Percentiles rank a stretch among this genome's conserved stretches.
These are phyloP conservation scores for Botrytis byssoidea DNA, from an alignment of 2,329 filamentous ascomycete genomes.

Conservation along the genomic window DNA sequence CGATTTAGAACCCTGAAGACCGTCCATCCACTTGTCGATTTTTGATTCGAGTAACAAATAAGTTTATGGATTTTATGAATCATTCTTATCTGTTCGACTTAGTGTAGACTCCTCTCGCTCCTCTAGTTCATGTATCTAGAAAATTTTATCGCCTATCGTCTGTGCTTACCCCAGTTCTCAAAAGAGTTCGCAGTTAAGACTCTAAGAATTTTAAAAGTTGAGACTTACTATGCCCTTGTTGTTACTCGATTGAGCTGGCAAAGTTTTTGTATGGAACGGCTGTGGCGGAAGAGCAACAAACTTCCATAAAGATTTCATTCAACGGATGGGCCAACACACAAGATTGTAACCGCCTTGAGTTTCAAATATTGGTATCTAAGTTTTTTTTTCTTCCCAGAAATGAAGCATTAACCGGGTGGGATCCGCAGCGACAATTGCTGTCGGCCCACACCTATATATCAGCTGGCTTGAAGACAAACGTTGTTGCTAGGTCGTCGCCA, in stretches of 20 bases:
- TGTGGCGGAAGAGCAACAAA: slow-evolving; percentile 11
- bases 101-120: neutral
- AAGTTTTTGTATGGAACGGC: neutral
- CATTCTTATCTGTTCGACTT: slow-evolving; percentile 11
- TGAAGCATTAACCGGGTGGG: slow-evolving; percentile 9
- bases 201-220: neutral
- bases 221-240: slow-evolving; percentile 1
- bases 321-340: neutral
- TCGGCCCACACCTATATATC: neutral
- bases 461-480: neutral
- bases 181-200: slow-evolving; percentile 4
- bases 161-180: slow-evolving; percentile 15
- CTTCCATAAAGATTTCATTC: neutral
- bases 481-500: neutral
- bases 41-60: slow-evolving; percentile 17
- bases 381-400: neutral
- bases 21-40: slow-evolving; percentile 19
- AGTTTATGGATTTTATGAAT: neutral
- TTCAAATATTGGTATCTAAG: neutral
- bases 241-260: neutral
- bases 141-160: neutral
- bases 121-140: slow-evolving; percentile 15
- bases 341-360: neutral
- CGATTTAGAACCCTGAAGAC: slow-evolving; percentile 15
- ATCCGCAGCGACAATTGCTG: neutral